Evolutionary conservation across 805 yeast genomes (phyloP), one percentile per base, ranked within the genome.

Genomic region (Nakazawaea ernobii): DNA sequence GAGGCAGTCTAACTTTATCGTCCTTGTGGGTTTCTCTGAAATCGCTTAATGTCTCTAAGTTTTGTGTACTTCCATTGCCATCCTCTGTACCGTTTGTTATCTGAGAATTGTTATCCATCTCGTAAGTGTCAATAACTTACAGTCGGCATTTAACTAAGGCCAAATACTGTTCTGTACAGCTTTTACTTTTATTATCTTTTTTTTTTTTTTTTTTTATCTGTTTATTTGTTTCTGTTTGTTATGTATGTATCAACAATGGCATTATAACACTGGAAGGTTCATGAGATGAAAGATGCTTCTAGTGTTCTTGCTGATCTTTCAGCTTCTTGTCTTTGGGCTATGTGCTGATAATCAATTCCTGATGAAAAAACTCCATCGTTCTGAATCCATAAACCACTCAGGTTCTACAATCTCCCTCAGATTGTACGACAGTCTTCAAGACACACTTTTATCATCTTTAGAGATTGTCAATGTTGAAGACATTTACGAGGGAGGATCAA

Each of bases 1-100:
- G 30, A 11, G 35, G 11, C 24, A 8, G 20, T 4, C 10, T 14
- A 8, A 37, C 26, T 20, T 17, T 15, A 11, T 38, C 46, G 26
- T 42, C 46, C 26, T 42, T 28, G 17, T 48, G 47, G 14, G 39
- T 29, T 37, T 48, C 47, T 10, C 50, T 32, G 20, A 42, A 39
- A 6, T 48, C 47, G 17, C 47, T 48, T 33, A 48, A 35, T 13
- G 50, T 48, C 10, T 36, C 36, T 11, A 42, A 46, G 8, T n/a
- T 35, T 10, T 13, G 39, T 7, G 27, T n/a, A 1, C 11, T 27
- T 17, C 24, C 33, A 9, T 20, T 28, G 8, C 8, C 15, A 14
- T 8, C 17, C 14, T 13, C n/a, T 14, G 20, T 28, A 27, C 41
- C 30, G 7, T 35, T 24, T 17, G 7, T 36, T 20, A 20, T 20